phyloP scores from a whole-genome alignment of 2,329 filamentous ascomycete genomes.

The Xylaria sp. region DNA sequence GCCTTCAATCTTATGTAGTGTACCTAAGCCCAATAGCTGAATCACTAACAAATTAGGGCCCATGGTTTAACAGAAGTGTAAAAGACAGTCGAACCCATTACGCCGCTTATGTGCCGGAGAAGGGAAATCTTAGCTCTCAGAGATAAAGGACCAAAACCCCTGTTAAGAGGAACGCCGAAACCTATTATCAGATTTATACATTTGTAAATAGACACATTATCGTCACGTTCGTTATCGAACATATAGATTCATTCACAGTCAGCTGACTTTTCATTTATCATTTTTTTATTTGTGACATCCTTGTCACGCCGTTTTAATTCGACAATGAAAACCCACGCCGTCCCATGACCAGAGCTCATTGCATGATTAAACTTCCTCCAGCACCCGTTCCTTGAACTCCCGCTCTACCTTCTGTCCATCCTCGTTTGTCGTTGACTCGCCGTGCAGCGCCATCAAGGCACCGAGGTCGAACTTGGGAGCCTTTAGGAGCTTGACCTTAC shows the following conservation, averaged over 20 bases:
- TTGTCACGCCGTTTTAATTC: conserved; percentile 51
- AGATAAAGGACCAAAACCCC: neutral
- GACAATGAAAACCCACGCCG: conserved; percentile 55
- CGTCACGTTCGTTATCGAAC: conserved; percentile 33
- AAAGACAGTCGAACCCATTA: neutral
- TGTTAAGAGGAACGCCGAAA: neutral
- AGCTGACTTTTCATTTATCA: conserved; percentile 53
- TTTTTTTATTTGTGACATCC: conserved; percentile 53
- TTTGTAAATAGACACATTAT: conserved; percentile 13
- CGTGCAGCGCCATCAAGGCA: conserved; percentile 94
- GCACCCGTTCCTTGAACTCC: conserved; percentile 98
- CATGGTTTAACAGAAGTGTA: neutral
- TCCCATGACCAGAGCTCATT: conserved; percentile 54
- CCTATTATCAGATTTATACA: conserved; percentile 3
- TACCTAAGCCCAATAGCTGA: neutral
- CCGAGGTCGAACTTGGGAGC: conserved; percentile 98
- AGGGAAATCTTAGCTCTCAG: neutral
- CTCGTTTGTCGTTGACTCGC: conserved; percentile 96
- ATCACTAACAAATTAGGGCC: neutral
- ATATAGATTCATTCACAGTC: conserved; percentile 43
- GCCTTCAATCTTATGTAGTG: no score
- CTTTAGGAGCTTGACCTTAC: conserved; percentile 99
- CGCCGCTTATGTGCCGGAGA: neutral
- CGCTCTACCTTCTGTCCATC: conserved; percentile 98
- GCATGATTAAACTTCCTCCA: conserved; percentile 85